Conservation (phyloP, 768 basidiomycete species). For the Amanita brunnescens region DNA sequence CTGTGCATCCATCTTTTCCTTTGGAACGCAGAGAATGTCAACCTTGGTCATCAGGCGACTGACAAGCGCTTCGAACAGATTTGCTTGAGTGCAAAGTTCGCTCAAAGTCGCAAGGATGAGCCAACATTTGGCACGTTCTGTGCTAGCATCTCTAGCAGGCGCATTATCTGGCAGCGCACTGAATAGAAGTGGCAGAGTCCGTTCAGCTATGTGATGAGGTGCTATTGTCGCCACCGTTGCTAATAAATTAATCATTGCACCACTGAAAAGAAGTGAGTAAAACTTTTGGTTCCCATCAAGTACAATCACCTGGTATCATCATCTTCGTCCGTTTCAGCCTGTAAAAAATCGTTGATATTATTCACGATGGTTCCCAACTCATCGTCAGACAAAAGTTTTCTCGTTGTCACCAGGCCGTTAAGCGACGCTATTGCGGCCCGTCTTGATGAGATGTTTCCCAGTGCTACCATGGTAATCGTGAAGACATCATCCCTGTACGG, state of each 20-base stretch:
- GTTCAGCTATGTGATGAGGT: constrained; percentile 57
- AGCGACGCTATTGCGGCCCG: constrained; percentile 58
- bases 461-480: constrained; percentile 50
- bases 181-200: constrained; percentile 79
- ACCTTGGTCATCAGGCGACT: constrained; percentile 72
- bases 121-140: constrained; percentile 58
- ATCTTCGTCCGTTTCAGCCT: constrained; percentile 38
- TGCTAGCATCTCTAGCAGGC: constrained; percentile 42
- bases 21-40: constrained; percentile 49
- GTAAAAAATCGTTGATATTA: constrained; percentile 62
- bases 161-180: constrained; percentile 59
- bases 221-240: constrained; percentile 48
- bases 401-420: constrained; percentile 56
- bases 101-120: constrained; percentile 60
- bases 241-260: constrained; percentile 54
- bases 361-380: constrained; percentile 79
- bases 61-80: constrained; percentile 80
- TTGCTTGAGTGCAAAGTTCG: constrained; percentile 60
- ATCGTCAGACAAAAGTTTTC: constrained; percentile 51
- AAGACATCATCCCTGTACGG: constrained; percentile 73
- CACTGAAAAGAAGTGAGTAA: constrained; percentile 20
- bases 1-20: constrained; percentile 8
- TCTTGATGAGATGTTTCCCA: constrained; percentile 42
- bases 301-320: constrained; percentile 44
- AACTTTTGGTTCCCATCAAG: background rate